Conservation (phyloP, 2,329 filamentous ascomycete species). For the Pyricularia sp. region DNA sequence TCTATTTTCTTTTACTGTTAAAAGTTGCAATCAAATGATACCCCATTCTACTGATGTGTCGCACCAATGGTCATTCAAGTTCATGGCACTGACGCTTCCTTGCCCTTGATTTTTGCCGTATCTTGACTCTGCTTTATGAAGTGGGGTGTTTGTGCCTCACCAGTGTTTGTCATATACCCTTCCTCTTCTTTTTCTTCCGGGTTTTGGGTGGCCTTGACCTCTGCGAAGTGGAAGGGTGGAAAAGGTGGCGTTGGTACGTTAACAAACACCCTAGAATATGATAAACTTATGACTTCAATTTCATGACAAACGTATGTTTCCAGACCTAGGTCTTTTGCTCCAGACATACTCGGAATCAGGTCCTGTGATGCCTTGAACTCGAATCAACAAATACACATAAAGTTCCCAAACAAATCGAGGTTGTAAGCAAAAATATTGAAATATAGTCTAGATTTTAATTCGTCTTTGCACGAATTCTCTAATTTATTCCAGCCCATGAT, state of each 20-base stretch:
- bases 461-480: not conserved
- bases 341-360: not conserved
- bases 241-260: not conserved
- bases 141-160: not conserved
- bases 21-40: not conserved
- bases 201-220: not conserved
- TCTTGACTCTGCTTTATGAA: not conserved
- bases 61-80: not conserved
- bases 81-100: not conserved
- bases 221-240: not conserved
- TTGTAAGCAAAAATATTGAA: not conserved
- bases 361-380: not conserved
- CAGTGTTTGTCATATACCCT: not conserved
- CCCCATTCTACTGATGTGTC: not conserved
- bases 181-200: not conserved
- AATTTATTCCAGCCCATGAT: not conserved
- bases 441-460: not conserved
- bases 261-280: not conserved
- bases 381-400: not conserved
- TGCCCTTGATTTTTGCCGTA: not conserved
- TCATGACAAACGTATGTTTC: not conserved
- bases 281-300: not conserved
- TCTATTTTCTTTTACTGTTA: not conserved
- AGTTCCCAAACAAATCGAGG: not conserved
- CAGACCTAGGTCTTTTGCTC: not conserved